Conservation (phyloP, 2,329 filamentous ascomycete genomes). For the Arthrobotrys pseudoclavata region DNA sequence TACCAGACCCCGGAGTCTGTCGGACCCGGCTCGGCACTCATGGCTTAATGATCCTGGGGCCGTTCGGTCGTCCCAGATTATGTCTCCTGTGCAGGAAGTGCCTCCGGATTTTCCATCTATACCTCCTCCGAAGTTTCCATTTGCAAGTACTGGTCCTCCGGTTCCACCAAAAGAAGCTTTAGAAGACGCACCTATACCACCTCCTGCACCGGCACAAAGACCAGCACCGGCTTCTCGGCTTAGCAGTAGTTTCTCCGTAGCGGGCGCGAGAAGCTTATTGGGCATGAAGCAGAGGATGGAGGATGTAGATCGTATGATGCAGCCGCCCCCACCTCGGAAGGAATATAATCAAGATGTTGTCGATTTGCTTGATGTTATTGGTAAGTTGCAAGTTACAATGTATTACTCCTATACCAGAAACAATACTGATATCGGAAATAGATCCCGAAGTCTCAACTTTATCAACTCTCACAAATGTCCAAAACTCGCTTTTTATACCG, state of each 20-base stretch:
- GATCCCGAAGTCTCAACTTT: constrained; percentile 87
- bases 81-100: constrained; percentile 54
- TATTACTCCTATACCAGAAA: constrained; percentile 62
- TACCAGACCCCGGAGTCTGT: constrained; percentile 40
- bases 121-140: constrained; percentile 52
- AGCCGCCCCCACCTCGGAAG: constrained; percentile 32
- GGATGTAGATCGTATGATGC: constrained; percentile 41
- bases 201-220: constrained; percentile 10
- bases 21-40: constrained; percentile 56
- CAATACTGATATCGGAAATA: constrained; percentile 66
- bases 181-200: constrained; percentile 18
- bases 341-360: constrained; percentile 76
- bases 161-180: constrained; percentile 50
- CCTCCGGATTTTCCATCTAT: constrained; percentile 49
- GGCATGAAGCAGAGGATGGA: constrained; percentile 57
- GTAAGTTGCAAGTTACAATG: constrained; percentile 66
- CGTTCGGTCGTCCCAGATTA: constrained; percentile 46
- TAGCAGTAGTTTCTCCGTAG: constrained; percentile 37
- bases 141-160: constrained; percentile 27
- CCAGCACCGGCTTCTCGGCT: constrained; percentile 18
- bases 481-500: constrained; percentile 89
- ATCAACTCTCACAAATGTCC: constrained; percentile 87
- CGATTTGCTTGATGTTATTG: constrained; percentile 77
- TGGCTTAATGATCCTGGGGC: constrained; percentile 50
- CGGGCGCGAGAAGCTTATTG: constrained; percentile 45